Base-by-base conservation (phyloP, 305 asterid species). In the Fraxinus albicans region DNA sequence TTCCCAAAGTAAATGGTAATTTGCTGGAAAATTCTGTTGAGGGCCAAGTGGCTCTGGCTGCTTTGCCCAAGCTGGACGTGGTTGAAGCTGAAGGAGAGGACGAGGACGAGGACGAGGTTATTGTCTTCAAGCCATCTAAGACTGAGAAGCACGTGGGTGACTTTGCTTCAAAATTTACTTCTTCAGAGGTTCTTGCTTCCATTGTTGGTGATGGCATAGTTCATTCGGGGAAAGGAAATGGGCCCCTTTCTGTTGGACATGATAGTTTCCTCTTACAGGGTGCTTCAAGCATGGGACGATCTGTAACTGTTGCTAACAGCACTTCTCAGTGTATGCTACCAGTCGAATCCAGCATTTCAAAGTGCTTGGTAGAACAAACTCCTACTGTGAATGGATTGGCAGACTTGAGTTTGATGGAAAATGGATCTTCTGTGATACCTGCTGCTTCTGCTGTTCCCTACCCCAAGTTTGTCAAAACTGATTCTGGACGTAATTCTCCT, bases 51-150 rank as follows among this genome's bases (percentile, higher is more conserved):
- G 40, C 77, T 81, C 44, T 53, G 63, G 23, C 63, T 53, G 63
- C 63, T 53, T 53, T 82, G 70, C 77, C 89, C 77, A 88, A 88
- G 84, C 73, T 82, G 25, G 88, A 83, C 74, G 85, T 81, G 67
- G 86, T 65, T 31, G 70, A 83, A 65, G 96, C 89, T 67, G 89
- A 53, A 53, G 63, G 78, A 55, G 97, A 95, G 79, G 98, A 94
- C 70, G 99, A 95, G 81, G 99, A 94, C 8, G 99, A 95, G 81
- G 99, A 94, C 3, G 99, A 95, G 88, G 98, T 93, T 83, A 95
- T 95, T 79, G 88, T 95, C 76, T 95, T 95, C 83, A 92, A 91
- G 90, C 99, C 99, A 4, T 87, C 91, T 15, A 82, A 84, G 27
- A 77, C 81, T 77, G 98, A 94, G 85, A 95, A 91, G 90, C 88